phyloP scores from a whole-genome alignment of 2,329 filamentous ascomycete genomes.

The Sclerotinia minor region DNA sequence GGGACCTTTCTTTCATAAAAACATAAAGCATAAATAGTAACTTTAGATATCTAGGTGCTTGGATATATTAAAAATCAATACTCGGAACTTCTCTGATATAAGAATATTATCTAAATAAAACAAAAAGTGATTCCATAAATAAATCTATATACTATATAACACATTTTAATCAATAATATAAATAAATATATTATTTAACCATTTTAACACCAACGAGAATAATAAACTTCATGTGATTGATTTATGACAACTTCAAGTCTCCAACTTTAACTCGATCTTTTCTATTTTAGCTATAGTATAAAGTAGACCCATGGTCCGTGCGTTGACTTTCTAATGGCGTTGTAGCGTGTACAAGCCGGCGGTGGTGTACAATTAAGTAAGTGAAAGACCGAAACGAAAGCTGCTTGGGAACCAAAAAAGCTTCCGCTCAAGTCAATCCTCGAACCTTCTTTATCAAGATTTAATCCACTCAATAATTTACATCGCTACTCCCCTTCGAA shows the following conservation, averaged over 20 bases:
- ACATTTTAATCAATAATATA: background rate
- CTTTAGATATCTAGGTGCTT: too few species aligned
- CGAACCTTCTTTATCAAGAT: conserved; percentile 25
- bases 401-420: conserved; percentile 20
- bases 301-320: conserved; percentile 9
- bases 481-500: conserved; percentile 22
- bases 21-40: background rate
- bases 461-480: background rate
- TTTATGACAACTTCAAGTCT: too few species aligned
- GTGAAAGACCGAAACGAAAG: conserved; percentile 24
- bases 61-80: too few species aligned
- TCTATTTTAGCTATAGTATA: background rate
- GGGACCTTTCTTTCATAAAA: background rate
- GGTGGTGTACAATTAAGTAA: conserved; percentile 23
- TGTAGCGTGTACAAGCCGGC: conserved; percentile 22
- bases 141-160: background rate
- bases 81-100: background rate
- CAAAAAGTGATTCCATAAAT: too few species aligned
- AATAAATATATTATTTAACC: too few species aligned
- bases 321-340: background rate
- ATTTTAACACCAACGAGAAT: too few species aligned
- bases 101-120: background rate
- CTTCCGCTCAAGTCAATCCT: conserved; percentile 2
- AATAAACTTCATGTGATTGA: too few species aligned
- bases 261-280: background rate